phyloP scores from a whole-genome alignment of 225 moss, liverwort and hornwort genomes.

The Climacium dendroides region DNA sequence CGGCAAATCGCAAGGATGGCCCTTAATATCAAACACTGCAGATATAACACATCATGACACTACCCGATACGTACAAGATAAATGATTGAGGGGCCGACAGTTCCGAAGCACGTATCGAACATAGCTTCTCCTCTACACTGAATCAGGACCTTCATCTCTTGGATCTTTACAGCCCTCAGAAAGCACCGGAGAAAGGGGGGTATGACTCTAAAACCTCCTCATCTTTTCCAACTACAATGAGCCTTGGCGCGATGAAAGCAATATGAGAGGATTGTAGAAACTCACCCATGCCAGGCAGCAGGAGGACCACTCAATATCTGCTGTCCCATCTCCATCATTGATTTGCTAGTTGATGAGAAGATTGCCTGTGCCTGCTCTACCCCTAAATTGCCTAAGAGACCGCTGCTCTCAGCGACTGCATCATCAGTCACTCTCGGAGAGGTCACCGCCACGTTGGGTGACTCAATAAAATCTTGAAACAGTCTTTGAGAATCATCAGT shows the following conservation, averaged over 20 bases:
- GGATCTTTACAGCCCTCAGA: neutral
- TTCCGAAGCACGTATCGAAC: neutral
- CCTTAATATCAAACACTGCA: neutral
- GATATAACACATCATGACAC: conserved; percentile 2
- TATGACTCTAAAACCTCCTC: neutral
- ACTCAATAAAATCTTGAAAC: conserved; percentile 30
- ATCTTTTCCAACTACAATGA: neutral
- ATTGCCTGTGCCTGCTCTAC: conserved; percentile 70
- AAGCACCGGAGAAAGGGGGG: no score
- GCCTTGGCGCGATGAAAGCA: neutral
- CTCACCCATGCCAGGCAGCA: conserved; percentile 97
- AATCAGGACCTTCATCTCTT: neutral
- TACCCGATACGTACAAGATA: neutral
- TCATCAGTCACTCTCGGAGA: conserved; percentile 13
- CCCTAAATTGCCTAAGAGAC: conserved; percentile 27
- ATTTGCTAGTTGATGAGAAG: conserved; percentile 68
- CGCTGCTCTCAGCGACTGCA: conserved; percentile 31
- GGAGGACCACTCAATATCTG: conserved; percentile 71
- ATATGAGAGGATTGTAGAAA: neutral
- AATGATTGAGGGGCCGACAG: neutral
- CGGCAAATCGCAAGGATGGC: neutral
- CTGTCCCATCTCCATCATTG: conserved; percentile 83
- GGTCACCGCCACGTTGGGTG: conserved; percentile 17
- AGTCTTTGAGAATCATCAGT: conserved; percentile 8
- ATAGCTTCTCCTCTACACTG: neutral